These are phyloP conservation scores for Phytopythium sindhum DNA, from an alignment of 352 stramenopile species.

Conservation along the genomic window DNA sequence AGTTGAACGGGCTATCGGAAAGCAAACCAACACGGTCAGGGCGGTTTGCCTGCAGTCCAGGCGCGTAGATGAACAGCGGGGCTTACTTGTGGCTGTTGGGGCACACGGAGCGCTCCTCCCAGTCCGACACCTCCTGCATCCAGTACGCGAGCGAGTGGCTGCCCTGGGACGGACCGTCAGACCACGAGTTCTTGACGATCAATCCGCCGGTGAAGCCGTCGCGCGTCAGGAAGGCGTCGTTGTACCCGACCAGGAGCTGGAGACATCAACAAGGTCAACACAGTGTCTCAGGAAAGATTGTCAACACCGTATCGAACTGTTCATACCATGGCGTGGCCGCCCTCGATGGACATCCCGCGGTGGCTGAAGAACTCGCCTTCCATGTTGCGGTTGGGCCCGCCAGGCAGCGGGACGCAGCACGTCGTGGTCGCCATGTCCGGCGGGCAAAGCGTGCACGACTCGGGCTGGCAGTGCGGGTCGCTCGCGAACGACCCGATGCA, in stretches of 20 bases:
- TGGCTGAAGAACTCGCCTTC: constrained; percentile 83
- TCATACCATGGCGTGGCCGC: constrained; percentile 72
- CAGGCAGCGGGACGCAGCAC: constrained; percentile 73
- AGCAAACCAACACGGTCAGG: constrained; percentile 7
- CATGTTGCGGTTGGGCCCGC: constrained; percentile 75
- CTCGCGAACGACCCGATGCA: constrained; percentile 61
- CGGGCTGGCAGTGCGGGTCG: constrained; percentile 57
- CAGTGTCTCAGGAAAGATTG: neutral
- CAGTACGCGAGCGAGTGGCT: constrained; percentile 77
- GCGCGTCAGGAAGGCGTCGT: constrained; percentile 68
- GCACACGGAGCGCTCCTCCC: constrained; percentile 74
- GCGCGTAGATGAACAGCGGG: constrained; percentile 5
- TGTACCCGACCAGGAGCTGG: constrained; percentile 77
- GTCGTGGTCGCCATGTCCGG: constrained; percentile 71
- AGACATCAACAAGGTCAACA: neutral
- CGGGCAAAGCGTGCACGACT: constrained; percentile 67
- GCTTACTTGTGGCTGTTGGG: constrained; percentile 77
- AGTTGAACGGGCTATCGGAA: constrained; percentile 62
- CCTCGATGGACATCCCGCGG: constrained; percentile 76
- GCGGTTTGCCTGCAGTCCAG: neutral
- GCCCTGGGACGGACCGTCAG: constrained; percentile 55
- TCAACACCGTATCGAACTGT: neutral
- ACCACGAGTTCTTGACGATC: constrained; percentile 80
- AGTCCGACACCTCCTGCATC: constrained; percentile 82
- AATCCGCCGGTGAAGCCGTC: constrained; percentile 72